Conservation (phyloP, 352 stramenopile genomes). For the Lagenidium sp. region DNA sequence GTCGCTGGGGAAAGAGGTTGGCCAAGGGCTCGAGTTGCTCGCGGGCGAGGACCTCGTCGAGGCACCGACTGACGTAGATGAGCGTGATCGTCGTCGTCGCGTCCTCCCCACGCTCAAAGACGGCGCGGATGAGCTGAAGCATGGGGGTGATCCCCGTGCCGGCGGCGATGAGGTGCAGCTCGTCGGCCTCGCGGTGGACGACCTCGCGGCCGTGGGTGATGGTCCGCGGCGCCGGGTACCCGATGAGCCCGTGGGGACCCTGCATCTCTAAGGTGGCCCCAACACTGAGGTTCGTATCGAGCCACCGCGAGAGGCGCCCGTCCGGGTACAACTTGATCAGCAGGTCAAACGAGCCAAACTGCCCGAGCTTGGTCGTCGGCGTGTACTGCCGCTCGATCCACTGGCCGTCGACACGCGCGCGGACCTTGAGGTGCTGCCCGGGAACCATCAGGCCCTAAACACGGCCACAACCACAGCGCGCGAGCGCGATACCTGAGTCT, state of each 20-base stretch:
- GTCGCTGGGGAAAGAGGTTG: slow-evolving; percentile 64
- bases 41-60: slow-evolving; percentile 59
- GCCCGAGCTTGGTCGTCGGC: slow-evolving; percentile 62
- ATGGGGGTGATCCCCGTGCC: slow-evolving; percentile 78
- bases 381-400: slow-evolving; percentile 72
- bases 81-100: slow-evolving; percentile 51
- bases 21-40: slow-evolving; percentile 63
- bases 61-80: slow-evolving; percentile 64
- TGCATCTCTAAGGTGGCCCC: slow-evolving; percentile 69
- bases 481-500: too few relatives aligned
- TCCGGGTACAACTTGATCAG: slow-evolving; percentile 73
- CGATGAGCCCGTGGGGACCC: slow-evolving; percentile 51
- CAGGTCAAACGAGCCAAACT: slow-evolving; percentile 59
- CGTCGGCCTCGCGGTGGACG: slow-evolving; percentile 26
- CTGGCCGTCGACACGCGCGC: slow-evolving; percentile 63
- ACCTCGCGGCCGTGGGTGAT: slow-evolving; percentile 37
- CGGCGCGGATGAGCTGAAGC: slow-evolving; percentile 67
- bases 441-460: slow-evolving; percentile 49
- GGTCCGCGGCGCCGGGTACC: slow-evolving; percentile 40
- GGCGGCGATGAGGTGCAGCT: slow-evolving; percentile 68
- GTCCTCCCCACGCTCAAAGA: slow-evolving; percentile 48
- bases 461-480: not conserved
- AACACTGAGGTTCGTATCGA: slow-evolving; percentile 35
- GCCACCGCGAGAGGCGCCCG: slow-evolving; percentile 63
- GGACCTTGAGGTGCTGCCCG: slow-evolving; percentile 75